Evolutionary conservation across 208 protist species (phyloP).

Genomic region (Strigomonas galati): DNA sequence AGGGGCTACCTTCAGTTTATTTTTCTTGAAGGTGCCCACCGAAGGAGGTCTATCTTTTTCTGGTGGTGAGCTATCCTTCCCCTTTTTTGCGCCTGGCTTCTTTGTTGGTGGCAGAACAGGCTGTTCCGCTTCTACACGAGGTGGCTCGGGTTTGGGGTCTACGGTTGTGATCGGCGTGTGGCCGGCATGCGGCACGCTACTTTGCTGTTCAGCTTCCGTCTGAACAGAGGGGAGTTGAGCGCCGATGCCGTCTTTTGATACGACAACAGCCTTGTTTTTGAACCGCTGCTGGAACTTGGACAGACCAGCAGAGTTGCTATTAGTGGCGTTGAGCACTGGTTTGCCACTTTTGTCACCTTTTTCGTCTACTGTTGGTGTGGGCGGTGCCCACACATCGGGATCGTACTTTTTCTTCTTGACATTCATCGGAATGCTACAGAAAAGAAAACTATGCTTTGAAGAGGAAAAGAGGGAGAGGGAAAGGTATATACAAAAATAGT

Average conservation of each 20-base stretch:
- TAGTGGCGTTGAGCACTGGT: not conserved
- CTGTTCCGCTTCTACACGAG: too few species aligned
- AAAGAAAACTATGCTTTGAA: constrained; percentile 8
- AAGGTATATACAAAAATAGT: constrained; percentile 8
- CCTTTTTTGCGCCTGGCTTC: too few species aligned
- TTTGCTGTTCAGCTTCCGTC: too few species aligned
- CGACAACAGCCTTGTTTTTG: constrained; percentile 40
- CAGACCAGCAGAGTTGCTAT: not conserved
- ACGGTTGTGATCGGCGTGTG: too few species aligned
- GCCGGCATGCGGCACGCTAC: too few species aligned
- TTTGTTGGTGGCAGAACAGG: too few species aligned
- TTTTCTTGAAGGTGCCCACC: too few species aligned
- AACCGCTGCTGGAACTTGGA: constrained; percentile 69
- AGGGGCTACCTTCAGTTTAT: too few species aligned
- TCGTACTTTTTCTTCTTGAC: constrained; percentile 36
- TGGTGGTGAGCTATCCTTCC: too few species aligned
- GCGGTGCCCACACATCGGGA: constrained; percentile 67
- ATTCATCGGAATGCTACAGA: not conserved
- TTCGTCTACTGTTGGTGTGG: constrained; percentile 13
- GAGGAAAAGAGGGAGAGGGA: constrained; percentile 5
- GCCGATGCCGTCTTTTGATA: constrained; percentile 54
- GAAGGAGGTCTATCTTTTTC: too few species aligned
- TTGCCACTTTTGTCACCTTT: constrained; percentile 1
- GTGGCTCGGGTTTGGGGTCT: too few species aligned
- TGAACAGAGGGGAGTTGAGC: constrained; percentile 21